Evolutionary conservation across 108 stramenopile species (phyloP).

Genomic region (Pseudonitzschia multiseries): DNA sequence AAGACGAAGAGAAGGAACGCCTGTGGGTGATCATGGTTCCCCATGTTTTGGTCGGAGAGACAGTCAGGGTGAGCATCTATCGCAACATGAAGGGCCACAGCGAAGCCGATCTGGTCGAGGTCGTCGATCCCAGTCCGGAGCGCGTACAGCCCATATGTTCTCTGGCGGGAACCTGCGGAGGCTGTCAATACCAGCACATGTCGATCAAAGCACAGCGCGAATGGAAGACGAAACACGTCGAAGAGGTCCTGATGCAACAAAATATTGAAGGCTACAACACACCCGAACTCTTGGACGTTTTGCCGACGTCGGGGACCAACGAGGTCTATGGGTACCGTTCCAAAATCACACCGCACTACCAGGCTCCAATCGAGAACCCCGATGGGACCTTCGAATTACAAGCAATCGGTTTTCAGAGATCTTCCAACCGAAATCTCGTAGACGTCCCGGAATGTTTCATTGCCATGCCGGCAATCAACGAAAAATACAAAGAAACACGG

Average conservation of each 20-base stretch:
- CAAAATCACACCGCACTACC: constrained; percentile 97
- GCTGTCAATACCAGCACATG: constrained; percentile 98
- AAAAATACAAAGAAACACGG: constrained; percentile 54
- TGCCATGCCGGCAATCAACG: constrained; percentile 92
- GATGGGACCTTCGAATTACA: constrained; percentile 35
- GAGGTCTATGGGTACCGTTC: constrained; percentile 87
- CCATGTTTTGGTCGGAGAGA: constrained; percentile 90
- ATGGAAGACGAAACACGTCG: constrained; percentile 92
- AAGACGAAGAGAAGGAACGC: constrained; percentile 1
- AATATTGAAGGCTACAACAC: constrained; percentile 38
- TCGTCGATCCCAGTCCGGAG: constrained; percentile 73
- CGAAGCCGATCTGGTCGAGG: constrained; percentile 86
- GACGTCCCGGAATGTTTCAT: constrained; percentile 93
- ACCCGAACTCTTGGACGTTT: constrained; percentile 18
- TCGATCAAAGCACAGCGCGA: constrained; percentile 79
- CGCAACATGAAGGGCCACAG: constrained; percentile 84
- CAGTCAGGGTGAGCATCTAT: constrained; percentile 73
- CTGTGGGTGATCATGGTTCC: constrained; percentile 93
- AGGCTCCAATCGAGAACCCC: constrained; percentile 68
- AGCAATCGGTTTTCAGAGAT: constrained; percentile 86
- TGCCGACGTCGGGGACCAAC: constrained; percentile 85
- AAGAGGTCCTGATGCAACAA: constrained; percentile 65
- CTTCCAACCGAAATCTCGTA: constrained; percentile 68
- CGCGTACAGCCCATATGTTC: constrained; percentile 84
- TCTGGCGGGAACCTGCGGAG: constrained; percentile 86